Evolutionary conservation across 192 early-diverging fungal genomes (phyloP), one percentile per base, ranked within the genome.

Genomic region (Backusella tuberculispora): DNA sequence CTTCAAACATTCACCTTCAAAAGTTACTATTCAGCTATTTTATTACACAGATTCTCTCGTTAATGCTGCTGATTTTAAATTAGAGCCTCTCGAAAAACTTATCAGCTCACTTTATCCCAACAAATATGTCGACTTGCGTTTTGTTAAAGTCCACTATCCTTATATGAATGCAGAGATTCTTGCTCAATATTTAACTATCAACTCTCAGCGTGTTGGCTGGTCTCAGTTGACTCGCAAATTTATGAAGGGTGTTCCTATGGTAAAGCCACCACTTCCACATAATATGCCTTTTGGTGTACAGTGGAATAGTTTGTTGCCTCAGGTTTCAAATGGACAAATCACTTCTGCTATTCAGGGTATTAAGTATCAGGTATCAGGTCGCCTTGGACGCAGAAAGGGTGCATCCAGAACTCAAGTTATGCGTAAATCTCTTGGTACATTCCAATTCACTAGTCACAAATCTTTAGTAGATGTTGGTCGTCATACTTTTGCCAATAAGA

Each of bases 101-200:
- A 60, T 83, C 17, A 43, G 64, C 10, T 50, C 72, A 6, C 60
- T 83, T 53, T 83, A 83, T 43, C 77, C 77, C 29, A 48, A 72
- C 43, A 83, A 83, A 74, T 74, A 70, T 66, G 77, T 83, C n/a
- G 77, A 83, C 26, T 60, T 83, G 13, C 74, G 74, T 19, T 68
- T 78, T 34, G 50, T 76, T 21, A 75, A 75, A 19, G 71, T 83
- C 12, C 72, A 79, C 63, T 83, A 83, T 63, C 81, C 81, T 65
- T 83, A 83, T 41, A 73, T 83, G 77, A 78, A 83, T 56, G 75
- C 81, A 19, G 81, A 83, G 40, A 83, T 83, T 45, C 75, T 83
- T 19, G 81, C 81, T 12, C 74, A 79, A 70, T 83, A 83, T 48
- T 63, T 83, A 41, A 75, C 81, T 3, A 60, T 76, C 65, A 83